Evolutionary conservation across 208 protist genomes (phyloP), one percentile per base, ranked within the genome.

Genomic region (Endotrypanum monterogeii): DNA sequence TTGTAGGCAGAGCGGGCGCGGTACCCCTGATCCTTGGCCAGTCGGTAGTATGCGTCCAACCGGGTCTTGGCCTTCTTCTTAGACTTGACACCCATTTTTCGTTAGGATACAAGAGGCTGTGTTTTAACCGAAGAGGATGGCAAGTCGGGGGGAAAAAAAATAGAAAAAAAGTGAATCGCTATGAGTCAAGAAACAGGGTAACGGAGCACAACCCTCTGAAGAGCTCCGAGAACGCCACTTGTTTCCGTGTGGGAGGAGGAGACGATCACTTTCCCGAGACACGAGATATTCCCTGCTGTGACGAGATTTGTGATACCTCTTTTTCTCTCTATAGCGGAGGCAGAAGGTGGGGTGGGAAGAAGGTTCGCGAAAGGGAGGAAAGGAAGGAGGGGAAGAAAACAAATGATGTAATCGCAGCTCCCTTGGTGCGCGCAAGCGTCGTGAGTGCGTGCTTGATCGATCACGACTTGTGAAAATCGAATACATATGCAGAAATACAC

Each of bases 1-100:
- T 99, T 99, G 94, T 99, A 99, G 25, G 99, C 97, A 46, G 99
- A 98, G 93, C 99, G 98, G 32, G 98, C 94, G 71, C 99, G 89
- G 80, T 98, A 99, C 44, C 99, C 98, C 76, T 99, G 97, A 66
- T 99, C 97, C 93, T 99, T 99, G 46, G 99, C 99, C 30, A 99
- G 81, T 56, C 99, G 85, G 86, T 99, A 99, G 83, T 96, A 99
- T 73, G 97, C 94, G 82, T 98, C 98, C 48, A 98, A 82, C 20
- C 95, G 76, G 23, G 93, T 96, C 83, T 97, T 96, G 56, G 90
- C 94, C 88, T 96, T 98, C 86, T 97, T 97, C 85, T 96, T 97
- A 41, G 91, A 96, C 66, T 96, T 96, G 58, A 90, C 86, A 62
- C 92, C 92, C 92, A 96, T 96, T 23, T 3, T 76, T 9, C 44